A percentile compares a stretch with the other conserved stretches of the same genome.
These are phyloP conservation scores for Rhynchospora breviuscula DNA, from an alignment of 176 grass and related monocot genomes.

Conservation along the genomic window DNA sequence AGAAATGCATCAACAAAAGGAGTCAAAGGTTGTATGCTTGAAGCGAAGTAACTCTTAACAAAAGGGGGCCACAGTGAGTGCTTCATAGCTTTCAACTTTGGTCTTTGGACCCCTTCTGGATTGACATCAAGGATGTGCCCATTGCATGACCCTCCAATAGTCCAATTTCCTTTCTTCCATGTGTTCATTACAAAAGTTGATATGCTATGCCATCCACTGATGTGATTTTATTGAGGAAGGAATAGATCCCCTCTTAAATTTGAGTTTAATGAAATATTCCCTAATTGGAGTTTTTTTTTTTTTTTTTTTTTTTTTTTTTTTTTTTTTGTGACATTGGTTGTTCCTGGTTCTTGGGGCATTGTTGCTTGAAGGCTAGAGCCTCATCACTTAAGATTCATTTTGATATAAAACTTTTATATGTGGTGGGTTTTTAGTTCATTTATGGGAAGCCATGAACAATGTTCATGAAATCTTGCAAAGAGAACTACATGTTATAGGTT, in stretches of 20 bases:
- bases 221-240: background rate
- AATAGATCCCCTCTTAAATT: background rate
- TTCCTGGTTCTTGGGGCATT: background rate
- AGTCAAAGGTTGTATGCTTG: background rate
- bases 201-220: background rate
- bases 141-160: background rate
- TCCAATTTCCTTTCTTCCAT: background rate
- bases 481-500: no score
- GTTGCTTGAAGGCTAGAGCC: background rate
- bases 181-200: conserved; percentile 8
- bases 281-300: background rate
- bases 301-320: no score
- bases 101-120: background rate
- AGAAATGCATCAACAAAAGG: background rate
- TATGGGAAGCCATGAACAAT: background rate
- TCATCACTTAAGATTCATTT: background rate
- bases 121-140: background rate
- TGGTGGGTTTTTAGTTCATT: background rate
- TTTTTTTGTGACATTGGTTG: background rate
- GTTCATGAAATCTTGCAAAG: no score
- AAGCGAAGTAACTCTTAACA: background rate
- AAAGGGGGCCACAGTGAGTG: background rate
- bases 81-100: conserved; percentile 1
- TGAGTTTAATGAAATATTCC: background rate
- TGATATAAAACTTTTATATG: background rate